Conservation (phyloP, 73 alveolate species). For the Tetrahymena malaccensis region DNA sequence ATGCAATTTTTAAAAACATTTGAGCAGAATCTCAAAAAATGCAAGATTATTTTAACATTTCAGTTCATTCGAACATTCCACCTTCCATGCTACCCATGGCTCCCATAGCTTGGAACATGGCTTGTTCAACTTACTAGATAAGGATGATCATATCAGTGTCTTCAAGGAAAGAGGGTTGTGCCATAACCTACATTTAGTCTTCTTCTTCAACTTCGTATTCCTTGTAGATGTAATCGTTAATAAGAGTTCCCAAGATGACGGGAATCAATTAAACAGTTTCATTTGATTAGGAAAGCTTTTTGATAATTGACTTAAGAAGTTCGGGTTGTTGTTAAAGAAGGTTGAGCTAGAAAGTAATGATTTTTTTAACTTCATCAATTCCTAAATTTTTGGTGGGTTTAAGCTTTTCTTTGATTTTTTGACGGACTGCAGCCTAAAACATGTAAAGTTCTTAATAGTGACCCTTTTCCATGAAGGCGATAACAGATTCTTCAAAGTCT, state of each 20-base stretch:
- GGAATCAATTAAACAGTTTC: neutral
- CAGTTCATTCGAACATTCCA: neutral
- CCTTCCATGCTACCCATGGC: neutral
- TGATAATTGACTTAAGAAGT: neutral
- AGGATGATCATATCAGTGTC: neutral
- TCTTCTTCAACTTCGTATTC: neutral
- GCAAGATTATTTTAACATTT: neutral
- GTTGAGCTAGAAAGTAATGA: neutral
- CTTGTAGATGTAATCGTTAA: neutral
- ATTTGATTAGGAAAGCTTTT: neutral
- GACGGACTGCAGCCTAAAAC: neutral
- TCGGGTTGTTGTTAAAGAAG: neutral
- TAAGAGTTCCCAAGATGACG: neutral
- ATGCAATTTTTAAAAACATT: neutral
- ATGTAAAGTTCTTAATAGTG: neutral
- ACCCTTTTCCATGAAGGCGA: neutral
- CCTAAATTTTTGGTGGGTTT: neutral
- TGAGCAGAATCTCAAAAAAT: neutral
- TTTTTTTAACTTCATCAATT: neutral
- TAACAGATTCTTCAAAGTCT: neutral
- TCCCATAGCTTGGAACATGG: neutral
- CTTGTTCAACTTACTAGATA: neutral
- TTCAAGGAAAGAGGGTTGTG: neutral
- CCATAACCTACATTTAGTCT: neutral
- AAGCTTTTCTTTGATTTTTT: neutral